phyloP scores from a whole-genome alignment of 129 eudicot genomes.

The Solidago caesia region DNA sequence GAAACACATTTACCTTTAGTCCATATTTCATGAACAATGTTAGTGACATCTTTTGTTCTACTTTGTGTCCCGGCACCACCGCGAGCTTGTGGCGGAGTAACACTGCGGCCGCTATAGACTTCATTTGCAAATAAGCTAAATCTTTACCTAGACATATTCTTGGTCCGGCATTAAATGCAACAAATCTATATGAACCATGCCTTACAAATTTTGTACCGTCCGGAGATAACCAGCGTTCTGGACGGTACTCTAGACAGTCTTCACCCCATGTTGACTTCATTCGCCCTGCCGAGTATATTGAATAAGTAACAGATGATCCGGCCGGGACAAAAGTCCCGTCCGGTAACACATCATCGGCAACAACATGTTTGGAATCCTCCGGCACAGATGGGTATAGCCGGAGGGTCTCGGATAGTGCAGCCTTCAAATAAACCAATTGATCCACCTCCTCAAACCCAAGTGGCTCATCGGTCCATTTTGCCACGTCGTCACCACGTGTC shows the following conservation, averaged over 20 bases:
- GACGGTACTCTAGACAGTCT: conserved; percentile 68
- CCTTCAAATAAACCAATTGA: conserved; percentile 62
- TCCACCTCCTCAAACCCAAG: conserved; percentile 76
- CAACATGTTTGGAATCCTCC: conserved; percentile 81
- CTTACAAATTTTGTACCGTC: conserved; percentile 51
- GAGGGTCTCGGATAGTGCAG: conserved; percentile 76
- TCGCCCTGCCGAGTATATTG: conserved; percentile 76
- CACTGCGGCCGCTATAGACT: conserved; percentile 81
- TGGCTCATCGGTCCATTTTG: conserved; percentile 61
- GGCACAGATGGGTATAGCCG: conserved; percentile 86
- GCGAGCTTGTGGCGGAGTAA: conserved; percentile 68
- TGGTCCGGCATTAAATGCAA: conserved; percentile 86
- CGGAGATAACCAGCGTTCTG: conserved; percentile 67
- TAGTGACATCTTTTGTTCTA: conserved; percentile 88
- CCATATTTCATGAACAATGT: conserved; percentile 88
- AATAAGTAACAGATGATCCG: conserved; percentile 76
- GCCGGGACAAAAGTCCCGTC: conserved; percentile 88
- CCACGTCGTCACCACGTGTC: conserved; percentile 79
- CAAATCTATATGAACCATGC: conserved; percentile 64
- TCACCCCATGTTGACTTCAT: conserved; percentile 83
- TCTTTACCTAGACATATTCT: conserved; percentile 79
- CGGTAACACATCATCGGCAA: conserved; percentile 66
- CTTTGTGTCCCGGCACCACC: conserved; percentile 60
- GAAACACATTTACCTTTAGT: conserved; percentile 57
- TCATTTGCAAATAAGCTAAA: conserved; percentile 78